Base-by-base conservation (phyloP, 345 rosid genomes). In the Boechera divaricarpa region DNA sequence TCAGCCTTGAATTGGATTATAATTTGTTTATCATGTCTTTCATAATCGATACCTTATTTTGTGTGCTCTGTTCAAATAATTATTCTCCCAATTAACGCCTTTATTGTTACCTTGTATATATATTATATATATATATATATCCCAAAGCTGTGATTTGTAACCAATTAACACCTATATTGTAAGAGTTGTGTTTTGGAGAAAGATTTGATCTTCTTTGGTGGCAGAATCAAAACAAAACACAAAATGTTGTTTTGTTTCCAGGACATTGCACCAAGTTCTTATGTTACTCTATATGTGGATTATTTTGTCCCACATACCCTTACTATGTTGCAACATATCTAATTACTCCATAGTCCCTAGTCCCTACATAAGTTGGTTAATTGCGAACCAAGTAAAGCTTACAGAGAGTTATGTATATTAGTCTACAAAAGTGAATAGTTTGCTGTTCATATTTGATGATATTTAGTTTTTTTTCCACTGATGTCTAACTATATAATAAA, bases 11-110 rank as follows among this genome's bases (percentile, higher is more conserved):
- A 32, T 54, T 28, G 63, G 52, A 6, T 38, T 68, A 41, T 9
- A 31, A 21, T n/a, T 51, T 68, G 24, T 44, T 16, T 56, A 6
- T 11, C 36, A 32, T 54, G 53, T 42, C 11, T 65, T 16, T 41
- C 24, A 7, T 18, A 18, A 5, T 63, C 36, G 15, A 65, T 65
- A 74, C 65, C 58, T 35, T 57, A 31, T 11, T 24, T 45, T 33
- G 45, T 65, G n/a, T 65, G 57, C 65, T 56, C 21, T 74, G 41
- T 6, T 55, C 38, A 42, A 31, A 63, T 42, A 44, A 24, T 38
- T 18, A 41, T 54, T 52, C 24, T 63, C 5, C 6, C 47, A 38
- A 12, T 9, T 41, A n/a, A 38, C 24, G 26, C 10, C 4, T 38
- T 15, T 6, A 21, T 41, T 12, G 11, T 69, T 6, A 28, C 29